Percentiles rank a stretch among this genome's conserved stretches.
These are phyloP conservation scores for Aspergillus glaucus DNA, from an alignment of 2,329 filamentous ascomycete genomes.

Conservation along the genomic window DNA sequence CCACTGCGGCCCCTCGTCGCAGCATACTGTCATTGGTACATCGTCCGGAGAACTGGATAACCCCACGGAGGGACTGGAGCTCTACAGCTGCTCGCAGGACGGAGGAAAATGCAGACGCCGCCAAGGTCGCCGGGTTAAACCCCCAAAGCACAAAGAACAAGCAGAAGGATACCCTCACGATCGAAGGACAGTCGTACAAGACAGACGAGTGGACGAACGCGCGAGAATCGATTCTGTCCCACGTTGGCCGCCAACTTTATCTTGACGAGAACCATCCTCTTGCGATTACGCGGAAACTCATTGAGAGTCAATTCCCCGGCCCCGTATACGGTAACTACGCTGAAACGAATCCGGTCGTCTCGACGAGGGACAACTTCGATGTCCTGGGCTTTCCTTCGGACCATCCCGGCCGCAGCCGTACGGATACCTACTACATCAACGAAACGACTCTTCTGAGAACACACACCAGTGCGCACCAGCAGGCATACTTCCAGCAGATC, in stretches of 20 bases:
- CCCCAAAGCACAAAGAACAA: conserved; percentile 9
- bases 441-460: conserved; percentile 76
- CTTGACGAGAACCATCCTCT: conserved; percentile 86
- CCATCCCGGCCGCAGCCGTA: conserved; percentile 78
- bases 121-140: conserved; percentile 1
- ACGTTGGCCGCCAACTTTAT: conserved; percentile 74
- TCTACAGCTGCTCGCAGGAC: conserved; percentile 24
- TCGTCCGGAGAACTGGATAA: conserved; percentile 10
- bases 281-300: conserved; percentile 81
- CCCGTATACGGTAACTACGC: conserved; percentile 72
- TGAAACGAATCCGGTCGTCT: conserved; percentile 74
- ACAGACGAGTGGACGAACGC: conserved; percentile 83
- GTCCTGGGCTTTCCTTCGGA: conserved; percentile 85
- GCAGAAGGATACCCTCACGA: conserved; percentile 36
- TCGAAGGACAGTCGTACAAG: conserved; percentile 59
- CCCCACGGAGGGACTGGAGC: conserved; percentile 24
- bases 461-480: conserved; percentile 93
- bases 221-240: conserved; percentile 65
- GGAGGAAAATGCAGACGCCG: conserved; percentile 9
- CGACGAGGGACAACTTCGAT: conserved; percentile 85
- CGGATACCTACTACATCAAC: conserved; percentile 96
- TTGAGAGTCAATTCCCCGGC: conserved; percentile 77
- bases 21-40: conserved; percentile 14
- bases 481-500: conserved; percentile 67
- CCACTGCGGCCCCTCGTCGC: conserved; percentile 19